Conservation (phyloP, 305 asterid species). For the Fraxinus floribunda region DNA sequence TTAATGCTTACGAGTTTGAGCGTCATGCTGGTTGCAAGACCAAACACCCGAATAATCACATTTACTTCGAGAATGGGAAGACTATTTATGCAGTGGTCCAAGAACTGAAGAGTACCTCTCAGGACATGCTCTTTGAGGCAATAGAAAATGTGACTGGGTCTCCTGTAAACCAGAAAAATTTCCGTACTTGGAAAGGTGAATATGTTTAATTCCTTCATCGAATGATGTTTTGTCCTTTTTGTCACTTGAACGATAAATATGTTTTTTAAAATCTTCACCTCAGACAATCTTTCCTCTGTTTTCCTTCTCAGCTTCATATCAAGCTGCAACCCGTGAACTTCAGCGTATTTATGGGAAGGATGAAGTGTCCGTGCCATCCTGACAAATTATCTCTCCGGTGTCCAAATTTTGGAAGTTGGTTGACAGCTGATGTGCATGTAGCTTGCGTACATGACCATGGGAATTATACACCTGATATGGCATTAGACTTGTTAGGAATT, state of each 20-base stretch:
- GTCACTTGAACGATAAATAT: neutral
- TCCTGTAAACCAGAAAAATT: constrained; percentile 53
- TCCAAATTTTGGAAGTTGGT: constrained; percentile 19
- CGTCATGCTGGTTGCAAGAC: constrained; percentile 80
- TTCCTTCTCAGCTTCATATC: constrained; percentile 52
- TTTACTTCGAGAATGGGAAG: constrained; percentile 72
- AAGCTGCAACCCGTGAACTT: constrained; percentile 62
- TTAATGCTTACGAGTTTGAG: constrained; percentile 79
- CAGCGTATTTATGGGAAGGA: constrained; percentile 55
- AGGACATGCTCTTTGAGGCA: constrained; percentile 49
- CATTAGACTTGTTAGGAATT: constrained; percentile 19
- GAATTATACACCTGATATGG: constrained; percentile 16
- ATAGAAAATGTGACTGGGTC: constrained; percentile 60
- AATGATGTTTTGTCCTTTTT: neutral
- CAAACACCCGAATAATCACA: constrained; percentile 80
- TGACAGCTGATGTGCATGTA: constrained; percentile 26
- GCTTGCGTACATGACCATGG: constrained; percentile 19
- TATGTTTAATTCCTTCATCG: neutral
- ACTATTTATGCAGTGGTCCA: constrained; percentile 68
- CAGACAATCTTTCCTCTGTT: constrained; percentile 1
- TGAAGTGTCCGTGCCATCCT: constrained; percentile 38
- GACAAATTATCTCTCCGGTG: constrained; percentile 18
- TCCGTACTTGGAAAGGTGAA: constrained; percentile 67
- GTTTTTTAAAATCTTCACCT: constrained; percentile 2
- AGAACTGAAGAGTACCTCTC: constrained; percentile 70